Conservation (phyloP, 1,284 basidiomycete genomes). For the Ganoderma meredithae region DNA sequence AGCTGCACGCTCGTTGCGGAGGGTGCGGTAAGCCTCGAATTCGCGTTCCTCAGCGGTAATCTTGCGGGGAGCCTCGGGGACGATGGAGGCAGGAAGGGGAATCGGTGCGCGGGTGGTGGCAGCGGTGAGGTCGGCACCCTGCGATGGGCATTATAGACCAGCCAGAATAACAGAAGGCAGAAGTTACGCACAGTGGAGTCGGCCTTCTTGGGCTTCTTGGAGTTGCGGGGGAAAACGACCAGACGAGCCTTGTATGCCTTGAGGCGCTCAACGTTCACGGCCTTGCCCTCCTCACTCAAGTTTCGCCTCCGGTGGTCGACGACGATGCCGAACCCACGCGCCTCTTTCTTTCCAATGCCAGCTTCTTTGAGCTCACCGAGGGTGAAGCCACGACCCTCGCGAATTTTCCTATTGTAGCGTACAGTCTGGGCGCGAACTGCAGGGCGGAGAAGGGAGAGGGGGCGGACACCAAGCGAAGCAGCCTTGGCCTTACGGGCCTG, state of each 20-base stretch:
- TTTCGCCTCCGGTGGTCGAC: constrained; percentile 99
- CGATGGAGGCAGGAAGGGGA: constrained; percentile 74
- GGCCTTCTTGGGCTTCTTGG: constrained; percentile 94
- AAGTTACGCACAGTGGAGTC: constrained; percentile 80
- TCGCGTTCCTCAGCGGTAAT: constrained; percentile 94
- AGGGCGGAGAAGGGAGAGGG: constrained; percentile 92
- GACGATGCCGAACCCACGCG: constrained; percentile 91
- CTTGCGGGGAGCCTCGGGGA: constrained; percentile 88
- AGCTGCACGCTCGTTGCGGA: constrained; percentile 87
- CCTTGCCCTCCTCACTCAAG: constrained; percentile 97
- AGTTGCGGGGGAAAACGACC: constrained; percentile 96
- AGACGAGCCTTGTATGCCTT: constrained; percentile 91
- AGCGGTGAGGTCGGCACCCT: constrained; percentile 89
- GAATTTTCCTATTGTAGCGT: constrained; percentile 98
- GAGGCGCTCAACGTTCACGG: constrained; percentile 94
- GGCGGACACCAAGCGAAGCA: constrained; percentile 91
- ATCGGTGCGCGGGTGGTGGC: constrained; percentile 78
- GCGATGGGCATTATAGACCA: constrained; percentile 19
- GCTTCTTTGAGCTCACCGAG: constrained; percentile 94
- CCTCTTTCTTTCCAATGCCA: constrained; percentile 95
- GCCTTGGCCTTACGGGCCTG: constrained; percentile 94
- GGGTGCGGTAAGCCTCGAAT: constrained; percentile 89
- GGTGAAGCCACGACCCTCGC: constrained; percentile 98
- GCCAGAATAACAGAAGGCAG: not conserved
- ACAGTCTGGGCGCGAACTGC: constrained; percentile 97